These are phyloP conservation scores for Rachicladosporium sp. DNA, from an alignment of 2,329 filamentous ascomycete genomes.

Conservation along the genomic window DNA sequence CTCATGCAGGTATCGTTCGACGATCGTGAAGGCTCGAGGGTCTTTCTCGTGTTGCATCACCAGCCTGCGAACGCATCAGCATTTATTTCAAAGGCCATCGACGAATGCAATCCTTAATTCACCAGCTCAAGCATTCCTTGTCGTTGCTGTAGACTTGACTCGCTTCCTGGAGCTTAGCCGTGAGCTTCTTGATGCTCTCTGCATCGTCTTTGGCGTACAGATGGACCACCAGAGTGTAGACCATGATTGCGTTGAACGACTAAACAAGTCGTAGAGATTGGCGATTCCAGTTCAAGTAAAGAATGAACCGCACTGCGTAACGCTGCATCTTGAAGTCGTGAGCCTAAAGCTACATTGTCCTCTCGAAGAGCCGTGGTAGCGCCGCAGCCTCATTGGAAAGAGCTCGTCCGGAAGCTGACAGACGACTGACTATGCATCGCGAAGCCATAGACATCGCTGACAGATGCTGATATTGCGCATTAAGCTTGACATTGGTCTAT, in stretches of 20 bases:
- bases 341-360: too few species aligned
- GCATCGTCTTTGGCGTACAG: conserved; percentile 57
- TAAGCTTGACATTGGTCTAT: too few species aligned
- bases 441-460: too few species aligned
- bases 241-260: conserved; percentile 34
- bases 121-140: conserved; percentile 45
- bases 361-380: too few species aligned
- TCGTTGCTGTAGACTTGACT: conserved; percentile 59
- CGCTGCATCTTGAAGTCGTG: too few species aligned
- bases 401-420: too few species aligned
- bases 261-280: too few species aligned
- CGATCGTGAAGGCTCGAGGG: conserved; percentile 58
- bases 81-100: not conserved
- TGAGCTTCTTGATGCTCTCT: conserved; percentile 52
- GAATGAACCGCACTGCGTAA: too few species aligned
- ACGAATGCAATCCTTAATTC: not conserved
- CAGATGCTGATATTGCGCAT: too few species aligned
- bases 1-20: conserved; percentile 60
- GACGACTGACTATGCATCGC: too few species aligned
- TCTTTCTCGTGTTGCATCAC: conserved; percentile 66
- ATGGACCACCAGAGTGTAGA: conserved; percentile 58
- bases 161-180: conserved; percentile 63
- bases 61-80: conserved; percentile 41
- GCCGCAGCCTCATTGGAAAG: too few species aligned
- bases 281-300: too few species aligned